These are phyloP conservation scores for Apiospora pterosperma DNA, from an alignment of 2,329 filamentous ascomycete species.

Conservation along the genomic window DNA sequence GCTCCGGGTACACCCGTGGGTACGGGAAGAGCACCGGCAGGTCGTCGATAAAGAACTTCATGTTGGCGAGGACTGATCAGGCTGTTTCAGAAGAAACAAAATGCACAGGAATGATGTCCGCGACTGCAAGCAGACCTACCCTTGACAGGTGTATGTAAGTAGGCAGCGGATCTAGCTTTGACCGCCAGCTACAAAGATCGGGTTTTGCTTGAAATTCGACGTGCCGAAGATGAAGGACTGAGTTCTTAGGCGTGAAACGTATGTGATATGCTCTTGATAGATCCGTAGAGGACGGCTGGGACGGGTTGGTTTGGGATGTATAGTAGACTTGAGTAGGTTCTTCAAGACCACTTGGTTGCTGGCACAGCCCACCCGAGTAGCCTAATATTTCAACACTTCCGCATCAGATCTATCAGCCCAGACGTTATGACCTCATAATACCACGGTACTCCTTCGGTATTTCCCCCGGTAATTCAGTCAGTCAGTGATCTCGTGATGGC, in stretches of 20 bases:
- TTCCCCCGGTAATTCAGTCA: background rate
- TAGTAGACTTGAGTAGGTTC: background rate
- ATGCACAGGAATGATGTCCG: background rate
- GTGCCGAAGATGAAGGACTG: background rate
- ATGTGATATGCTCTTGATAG: background rate
- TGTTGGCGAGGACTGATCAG: conserved; percentile 35
- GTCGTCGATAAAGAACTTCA: conserved; percentile 77
- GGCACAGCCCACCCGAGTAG: background rate
- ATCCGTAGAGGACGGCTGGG: background rate
- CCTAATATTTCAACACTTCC: background rate
- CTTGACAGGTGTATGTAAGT: background rate
- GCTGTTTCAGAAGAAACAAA: background rate
- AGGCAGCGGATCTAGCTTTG: background rate
- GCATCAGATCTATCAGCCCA: background rate
- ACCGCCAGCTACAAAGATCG: background rate
- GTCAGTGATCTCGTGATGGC: background rate
- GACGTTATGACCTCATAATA: background rate
- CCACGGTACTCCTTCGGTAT: background rate
- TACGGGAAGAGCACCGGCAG: conserved; percentile 39
- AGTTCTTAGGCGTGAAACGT: background rate
- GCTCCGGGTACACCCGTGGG: conserved; percentile 50
- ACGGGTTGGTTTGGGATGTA: background rate
- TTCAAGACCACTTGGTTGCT: background rate
- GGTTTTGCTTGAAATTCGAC: background rate
- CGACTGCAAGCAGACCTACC: background rate